Evolutionary conservation across 1,284 basidiomycete genomes (phyloP).

Genomic region (Leccinum variabile): DNA sequence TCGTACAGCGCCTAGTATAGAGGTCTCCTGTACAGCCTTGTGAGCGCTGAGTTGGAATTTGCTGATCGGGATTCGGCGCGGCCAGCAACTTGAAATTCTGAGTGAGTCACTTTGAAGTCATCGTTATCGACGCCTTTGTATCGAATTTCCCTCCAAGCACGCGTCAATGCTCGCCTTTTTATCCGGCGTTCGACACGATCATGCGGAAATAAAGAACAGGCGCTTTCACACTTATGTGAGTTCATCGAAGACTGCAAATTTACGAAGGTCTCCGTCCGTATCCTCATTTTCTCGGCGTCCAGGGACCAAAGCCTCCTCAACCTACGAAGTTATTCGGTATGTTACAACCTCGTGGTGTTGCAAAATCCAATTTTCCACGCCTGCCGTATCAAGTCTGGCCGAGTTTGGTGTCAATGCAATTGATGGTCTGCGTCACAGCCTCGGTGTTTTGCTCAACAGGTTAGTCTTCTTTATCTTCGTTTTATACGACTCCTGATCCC

Average conservation of each 20-base stretch:
- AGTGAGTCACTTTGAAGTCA: too few species aligned
- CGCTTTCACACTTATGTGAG: slow-evolving; percentile 98
- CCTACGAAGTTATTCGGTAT: slow-evolving; percentile 99
- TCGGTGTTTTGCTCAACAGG: slow-evolving; percentile 84
- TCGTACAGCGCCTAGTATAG: too few species aligned
- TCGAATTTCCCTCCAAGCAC: too few species aligned
- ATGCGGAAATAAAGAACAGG: slow-evolving; percentile 92
- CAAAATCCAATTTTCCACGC: slow-evolving; percentile 98
- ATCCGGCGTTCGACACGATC: slow-evolving; percentile 89
- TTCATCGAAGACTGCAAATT: slow-evolving; percentile 99
- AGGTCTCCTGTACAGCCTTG: too few species aligned
- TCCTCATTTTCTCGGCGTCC: slow-evolving; percentile 91
- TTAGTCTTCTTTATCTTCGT: slow-evolving; percentile 36
- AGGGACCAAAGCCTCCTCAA: slow-evolving; percentile 93
- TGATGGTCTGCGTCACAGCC: slow-evolving; percentile 79
- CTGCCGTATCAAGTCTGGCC: slow-evolving; percentile 91
- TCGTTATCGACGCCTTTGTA: too few species aligned
- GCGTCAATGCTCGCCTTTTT: too few species aligned
- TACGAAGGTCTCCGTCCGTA: slow-evolving; percentile 96
- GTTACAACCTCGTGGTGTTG: slow-evolving; percentile 98
- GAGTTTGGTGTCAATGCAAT: slow-evolving; percentile 93
- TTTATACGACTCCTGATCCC: slow-evolving; percentile 10
- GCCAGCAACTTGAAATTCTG: too few species aligned
- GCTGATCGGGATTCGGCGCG: too few species aligned
- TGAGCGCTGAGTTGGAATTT: too few species aligned